These are phyloP conservation scores for Clarireedia homoeocarpa DNA, from an alignment of 2,329 filamentous ascomycete species.

Conservation along the genomic window DNA sequence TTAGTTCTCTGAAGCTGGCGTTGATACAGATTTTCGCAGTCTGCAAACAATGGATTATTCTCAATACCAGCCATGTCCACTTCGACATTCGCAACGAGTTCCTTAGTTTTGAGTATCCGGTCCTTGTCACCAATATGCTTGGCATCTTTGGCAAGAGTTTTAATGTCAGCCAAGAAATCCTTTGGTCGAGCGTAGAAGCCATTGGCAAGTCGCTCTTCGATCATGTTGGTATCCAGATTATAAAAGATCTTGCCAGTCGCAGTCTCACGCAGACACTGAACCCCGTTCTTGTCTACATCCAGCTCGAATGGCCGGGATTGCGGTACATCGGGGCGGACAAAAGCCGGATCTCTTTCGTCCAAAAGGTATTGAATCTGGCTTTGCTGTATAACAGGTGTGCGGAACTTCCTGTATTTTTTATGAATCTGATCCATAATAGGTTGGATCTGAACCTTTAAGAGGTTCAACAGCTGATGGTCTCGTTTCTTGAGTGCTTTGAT, in stretches of 20 bases:
- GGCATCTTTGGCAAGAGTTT: constrained; percentile 75
- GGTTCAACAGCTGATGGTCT: constrained; percentile 77
- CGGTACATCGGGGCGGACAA: constrained; percentile 43
- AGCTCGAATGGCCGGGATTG: constrained; percentile 72
- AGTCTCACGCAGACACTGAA: constrained; percentile 67
- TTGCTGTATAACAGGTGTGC: constrained; percentile 69
- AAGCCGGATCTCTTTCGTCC: constrained; percentile 71
- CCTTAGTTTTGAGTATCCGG: constrained; percentile 77
- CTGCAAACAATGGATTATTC: constrained; percentile 54
- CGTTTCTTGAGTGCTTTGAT: constrained; percentile 71
- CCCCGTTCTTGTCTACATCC: constrained; percentile 69
- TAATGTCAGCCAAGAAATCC: constrained; percentile 85
- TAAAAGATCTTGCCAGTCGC: constrained; percentile 82
- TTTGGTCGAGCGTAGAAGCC: constrained; percentile 88
- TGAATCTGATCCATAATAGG: constrained; percentile 98
- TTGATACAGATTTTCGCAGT: constrained; percentile 76
- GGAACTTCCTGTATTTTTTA: constrained; percentile 79
- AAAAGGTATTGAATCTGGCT: constrained; percentile 71
- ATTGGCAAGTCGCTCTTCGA: constrained; percentile 94
- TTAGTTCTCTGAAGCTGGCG: constrained; percentile 60
- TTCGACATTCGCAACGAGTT: constrained; percentile 87
- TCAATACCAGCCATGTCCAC: constrained; percentile 81
- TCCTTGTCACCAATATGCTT: constrained; percentile 77
- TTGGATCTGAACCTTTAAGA: constrained; percentile 81
- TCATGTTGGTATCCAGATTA: constrained; percentile 86